Conservation (phyloP, 306 rosid genomes). For the Mimosa pudica region DNA sequence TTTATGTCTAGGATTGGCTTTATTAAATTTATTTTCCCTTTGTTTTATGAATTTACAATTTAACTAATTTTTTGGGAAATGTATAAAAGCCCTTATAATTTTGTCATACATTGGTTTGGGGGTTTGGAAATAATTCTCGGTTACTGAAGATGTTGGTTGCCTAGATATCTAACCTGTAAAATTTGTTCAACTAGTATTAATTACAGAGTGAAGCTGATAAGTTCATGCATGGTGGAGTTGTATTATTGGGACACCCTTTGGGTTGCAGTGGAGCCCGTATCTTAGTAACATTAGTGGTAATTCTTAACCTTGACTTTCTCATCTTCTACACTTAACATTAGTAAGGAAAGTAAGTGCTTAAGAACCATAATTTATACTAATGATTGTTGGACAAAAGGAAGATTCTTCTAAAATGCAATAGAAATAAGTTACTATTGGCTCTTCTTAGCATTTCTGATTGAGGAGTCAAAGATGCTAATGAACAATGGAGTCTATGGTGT, state of each 20-base stretch:
- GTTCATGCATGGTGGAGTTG: slow-evolving; percentile 76
- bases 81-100: too few species aligned
- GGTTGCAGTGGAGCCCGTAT: slow-evolving; percentile 99
- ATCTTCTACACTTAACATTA: slow-evolving; percentile 1
- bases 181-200: too few species aligned
- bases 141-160: too few species aligned
- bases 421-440: background rate
- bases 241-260: slow-evolving; percentile 91
- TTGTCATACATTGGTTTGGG: too few species aligned
- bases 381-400: background rate
- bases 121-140: too few species aligned
- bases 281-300: slow-evolving; percentile 90
- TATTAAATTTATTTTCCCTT: too few species aligned
- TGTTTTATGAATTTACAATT: too few species aligned
- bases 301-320: slow-evolving; percentile 13
- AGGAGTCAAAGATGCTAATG: background rate
- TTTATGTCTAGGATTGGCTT: too few species aligned
- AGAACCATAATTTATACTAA: background rate
- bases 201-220: too few species aligned
- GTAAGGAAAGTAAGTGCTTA: background rate
- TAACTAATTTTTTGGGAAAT: too few species aligned
- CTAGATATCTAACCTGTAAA: too few species aligned
- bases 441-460: background rate
- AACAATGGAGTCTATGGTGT: background rate
- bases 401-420: background rate